Evolutionary conservation across 345 rosid species (phyloP), one percentile per base, ranked within the genome.

Genomic region (Populus deltoides): DNA sequence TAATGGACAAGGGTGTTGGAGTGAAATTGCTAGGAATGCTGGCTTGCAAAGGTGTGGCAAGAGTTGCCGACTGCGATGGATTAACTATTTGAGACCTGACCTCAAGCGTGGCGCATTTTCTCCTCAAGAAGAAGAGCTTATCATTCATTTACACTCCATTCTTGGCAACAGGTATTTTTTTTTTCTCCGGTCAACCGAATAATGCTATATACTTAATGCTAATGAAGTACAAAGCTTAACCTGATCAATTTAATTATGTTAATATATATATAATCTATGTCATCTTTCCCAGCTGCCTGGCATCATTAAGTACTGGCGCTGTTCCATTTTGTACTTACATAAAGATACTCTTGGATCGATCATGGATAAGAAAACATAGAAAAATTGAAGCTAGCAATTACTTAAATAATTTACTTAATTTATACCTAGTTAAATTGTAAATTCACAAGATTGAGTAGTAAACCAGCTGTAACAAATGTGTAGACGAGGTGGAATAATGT

Each of bases 11-110:
- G 94, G 97, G 20, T 90, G 97, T 66, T 92, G 97, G 97, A 92
- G 91, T 81, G 93, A 92, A 71, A 88, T 92, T 71, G 94, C 94
- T 15, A 81, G 89, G 62, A 90, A 90, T 86, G 93, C 97, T 25
- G 94, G 94, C 66, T 85, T 92, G 55, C 89, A 74, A 65, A 90
- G 98, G 82, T 94, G 98, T 36, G 98, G 97, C 31, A 94, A 93
- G 84, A 93, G 98, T 72, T 94, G 98, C 85, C 81, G 97, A 79
- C 82, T 94, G 78, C 83, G 98, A 79, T 94, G 98, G 98, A 88
- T 92, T 67, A 94, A 94, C 68, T 93, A 94, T 82, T 77, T 94
- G 72, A 88, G 87, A 86, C 66, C 85, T 7, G 97, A 93, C 81
- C 74, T 94, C 77, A 94, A 87, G 83, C 87, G 98, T 27, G 98